Conservation (phyloP, 1,139 yeast species). For the Diutina pseudorugosa region DNA sequence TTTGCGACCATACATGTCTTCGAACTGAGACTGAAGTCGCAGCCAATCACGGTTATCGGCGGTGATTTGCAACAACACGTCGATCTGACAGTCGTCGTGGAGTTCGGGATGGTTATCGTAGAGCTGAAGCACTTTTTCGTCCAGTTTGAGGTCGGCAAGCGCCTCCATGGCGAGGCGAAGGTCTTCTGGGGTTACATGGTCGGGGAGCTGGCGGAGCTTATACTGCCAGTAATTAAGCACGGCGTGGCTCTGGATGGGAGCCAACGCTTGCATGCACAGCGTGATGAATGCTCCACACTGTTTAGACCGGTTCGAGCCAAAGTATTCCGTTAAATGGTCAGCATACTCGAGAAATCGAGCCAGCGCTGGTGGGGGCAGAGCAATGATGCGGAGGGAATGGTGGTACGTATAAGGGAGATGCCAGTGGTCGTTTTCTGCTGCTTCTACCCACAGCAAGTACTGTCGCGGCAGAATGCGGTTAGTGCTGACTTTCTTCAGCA, state of each 20-base stretch:
- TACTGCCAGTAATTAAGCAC: background rate
- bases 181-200: conserved; percentile 5
- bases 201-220: background rate
- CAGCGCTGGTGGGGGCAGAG: background rate
- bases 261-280: background rate
- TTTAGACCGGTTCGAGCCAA: background rate
- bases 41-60: conserved; percentile 47
- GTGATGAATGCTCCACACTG: background rate
- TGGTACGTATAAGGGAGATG: background rate
- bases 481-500: background rate
- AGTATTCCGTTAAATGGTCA: background rate
- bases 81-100: conserved; percentile 27
- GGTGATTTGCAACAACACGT: conserved; percentile 33
- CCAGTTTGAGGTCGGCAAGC: conserved; percentile 4
- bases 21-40: conserved; percentile 49
- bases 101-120: conserved; percentile 6
- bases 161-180: conserved; percentile 7
- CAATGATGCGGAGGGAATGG: background rate
- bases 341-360: background rate
- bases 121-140: conserved; percentile 4
- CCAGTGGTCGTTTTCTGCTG: background rate
- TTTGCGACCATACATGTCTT: conserved; percentile 45
- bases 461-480: background rate
- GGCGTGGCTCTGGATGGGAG: background rate
- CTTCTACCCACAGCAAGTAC: background rate